These are phyloP conservation scores for Linnemannia zychae DNA, from an alignment of 192 early-diverging fungal species.

Conservation along the genomic window DNA sequence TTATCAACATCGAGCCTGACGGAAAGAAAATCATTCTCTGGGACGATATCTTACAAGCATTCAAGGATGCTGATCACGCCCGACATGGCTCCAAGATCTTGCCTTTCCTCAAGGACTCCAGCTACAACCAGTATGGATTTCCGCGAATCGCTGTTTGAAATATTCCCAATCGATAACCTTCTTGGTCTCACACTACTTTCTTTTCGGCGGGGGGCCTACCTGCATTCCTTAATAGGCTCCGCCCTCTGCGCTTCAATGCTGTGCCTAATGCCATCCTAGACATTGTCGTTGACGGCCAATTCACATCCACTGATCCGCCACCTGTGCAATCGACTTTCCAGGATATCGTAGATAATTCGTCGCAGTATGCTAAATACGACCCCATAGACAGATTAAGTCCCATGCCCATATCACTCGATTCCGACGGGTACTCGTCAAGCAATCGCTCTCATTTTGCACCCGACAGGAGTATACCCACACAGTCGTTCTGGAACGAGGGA, in stretches of 20 bases:
- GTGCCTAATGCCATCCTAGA: background rate
- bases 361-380: background rate
- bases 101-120: background rate
- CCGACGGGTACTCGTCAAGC: background rate
- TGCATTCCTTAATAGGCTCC: background rate
- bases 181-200: background rate
- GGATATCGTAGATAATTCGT: background rate
- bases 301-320: background rate
- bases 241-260: background rate
- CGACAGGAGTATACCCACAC: background rate
- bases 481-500: background rate
- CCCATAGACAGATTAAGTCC: background rate
- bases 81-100: conserved; percentile 1
- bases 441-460: background rate
- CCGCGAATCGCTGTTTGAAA: background rate
- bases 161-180: background rate
- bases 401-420: background rate
- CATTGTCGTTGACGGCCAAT: background rate
- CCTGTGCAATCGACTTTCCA: background rate
- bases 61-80: background rate
- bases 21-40: background rate
- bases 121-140: background rate
- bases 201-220: background rate
- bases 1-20: background rate
- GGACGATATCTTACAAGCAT: conserved; percentile 1